These are phyloP conservation scores for Durusdinium trenchii DNA, from an alignment of 73 alveolate species.

Conservation along the genomic window DNA sequence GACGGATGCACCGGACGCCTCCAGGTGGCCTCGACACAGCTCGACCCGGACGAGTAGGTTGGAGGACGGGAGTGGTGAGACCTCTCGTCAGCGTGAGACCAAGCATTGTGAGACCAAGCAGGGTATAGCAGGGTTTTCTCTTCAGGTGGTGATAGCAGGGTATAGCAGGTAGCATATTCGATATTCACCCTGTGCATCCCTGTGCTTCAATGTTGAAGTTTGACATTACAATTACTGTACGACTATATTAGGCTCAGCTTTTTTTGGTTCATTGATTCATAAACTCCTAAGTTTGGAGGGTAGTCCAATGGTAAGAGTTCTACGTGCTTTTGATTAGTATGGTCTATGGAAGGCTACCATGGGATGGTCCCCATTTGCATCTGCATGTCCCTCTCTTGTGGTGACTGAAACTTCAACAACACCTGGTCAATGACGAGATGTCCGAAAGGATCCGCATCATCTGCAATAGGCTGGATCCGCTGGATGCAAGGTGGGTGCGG, in stretches of 20 bases:
- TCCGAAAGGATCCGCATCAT: background rate
- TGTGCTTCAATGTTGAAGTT: too few relatives aligned
- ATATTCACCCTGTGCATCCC: background rate
- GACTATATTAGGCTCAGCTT: too few relatives aligned
- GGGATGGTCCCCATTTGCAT: too few relatives aligned
- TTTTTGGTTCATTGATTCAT: too few relatives aligned
- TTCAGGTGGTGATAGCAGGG: background rate
- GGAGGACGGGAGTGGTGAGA: background rate
- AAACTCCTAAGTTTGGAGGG: too few relatives aligned
- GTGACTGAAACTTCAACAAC: too few relatives aligned
- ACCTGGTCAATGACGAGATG: background rate
- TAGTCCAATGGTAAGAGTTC: too few relatives aligned
- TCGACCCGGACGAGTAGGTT: background rate
- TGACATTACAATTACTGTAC: too few relatives aligned
- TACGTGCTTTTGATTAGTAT: too few relatives aligned
- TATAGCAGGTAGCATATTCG: background rate
- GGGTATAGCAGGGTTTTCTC: background rate
- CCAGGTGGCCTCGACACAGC: background rate
- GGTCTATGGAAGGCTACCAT: too few relatives aligned
- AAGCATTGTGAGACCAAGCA: background rate
- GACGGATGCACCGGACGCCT: constrained; percentile 52
- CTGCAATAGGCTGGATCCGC: background rate
- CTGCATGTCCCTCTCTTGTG: too few relatives aligned
- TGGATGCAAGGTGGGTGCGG: background rate
- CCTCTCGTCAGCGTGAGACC: background rate